A percentile compares a stretch with the other conserved stretches of the same genome.
Evolutionary conservation across 345 rosid species (phyloP).

Genomic region (Linum usitatissimum): DNA sequence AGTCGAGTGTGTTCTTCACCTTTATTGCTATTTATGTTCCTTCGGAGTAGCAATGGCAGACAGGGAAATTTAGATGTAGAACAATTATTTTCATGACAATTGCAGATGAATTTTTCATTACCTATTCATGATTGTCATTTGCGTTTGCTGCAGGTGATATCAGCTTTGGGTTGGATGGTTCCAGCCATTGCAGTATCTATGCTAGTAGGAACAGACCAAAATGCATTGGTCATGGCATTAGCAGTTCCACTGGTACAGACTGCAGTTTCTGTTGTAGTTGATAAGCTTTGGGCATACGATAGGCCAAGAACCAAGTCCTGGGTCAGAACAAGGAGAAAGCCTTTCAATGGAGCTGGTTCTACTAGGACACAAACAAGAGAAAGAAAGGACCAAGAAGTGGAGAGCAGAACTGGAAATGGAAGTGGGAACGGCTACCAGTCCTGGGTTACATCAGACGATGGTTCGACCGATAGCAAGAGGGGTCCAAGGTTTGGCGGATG

Average conservation of each 20-base stretch:
- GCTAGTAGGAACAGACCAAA: conserved; percentile 65
- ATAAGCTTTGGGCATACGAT: conserved; percentile 31
- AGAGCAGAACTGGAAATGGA: conserved; percentile 13
- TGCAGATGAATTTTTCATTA: too few species aligned
- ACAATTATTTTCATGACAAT: too few species aligned
- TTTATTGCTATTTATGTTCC: too few species aligned
- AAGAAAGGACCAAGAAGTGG: conserved; percentile 18
- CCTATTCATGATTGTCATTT: background rate
- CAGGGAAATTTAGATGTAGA: too few species aligned
- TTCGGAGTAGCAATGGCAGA: too few species aligned
- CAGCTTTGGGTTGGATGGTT: conserved; percentile 69
- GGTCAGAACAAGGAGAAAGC: conserved; percentile 27
- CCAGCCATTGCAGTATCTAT: conserved; percentile 60
- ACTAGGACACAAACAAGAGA: conserved; percentile 15
- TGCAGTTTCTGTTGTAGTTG: conserved; percentile 40
- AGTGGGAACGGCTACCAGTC: conserved; percentile 43
- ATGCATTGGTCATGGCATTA: conserved; percentile 73
- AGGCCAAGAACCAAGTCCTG: conserved; percentile 28
- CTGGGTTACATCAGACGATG: conserved; percentile 38
- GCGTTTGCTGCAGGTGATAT: conserved; percentile 36
- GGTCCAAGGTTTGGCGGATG: conserved; percentile 55
- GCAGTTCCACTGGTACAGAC: conserved; percentile 81
- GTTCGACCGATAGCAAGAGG: conserved; percentile 10
- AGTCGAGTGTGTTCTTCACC: too few species aligned
- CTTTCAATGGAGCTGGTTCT: conserved; percentile 26